phyloP scores from a whole-genome alignment of 2,329 filamentous ascomycete species.

The Penicillium sp. region DNA sequence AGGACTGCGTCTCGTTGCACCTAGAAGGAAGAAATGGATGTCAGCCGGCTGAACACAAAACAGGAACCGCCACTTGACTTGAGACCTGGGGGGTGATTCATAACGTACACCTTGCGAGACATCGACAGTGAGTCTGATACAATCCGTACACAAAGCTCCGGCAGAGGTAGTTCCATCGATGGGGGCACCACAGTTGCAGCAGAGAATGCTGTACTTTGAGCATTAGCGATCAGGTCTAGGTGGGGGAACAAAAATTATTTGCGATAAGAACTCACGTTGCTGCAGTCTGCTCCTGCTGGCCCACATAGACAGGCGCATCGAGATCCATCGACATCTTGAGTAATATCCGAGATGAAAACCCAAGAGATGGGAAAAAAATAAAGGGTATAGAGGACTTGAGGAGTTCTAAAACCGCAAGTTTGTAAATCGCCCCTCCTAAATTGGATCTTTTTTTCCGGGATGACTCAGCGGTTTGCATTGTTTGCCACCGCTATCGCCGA shows the following conservation, averaged over 20 bases:
- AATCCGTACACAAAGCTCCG: conserved; percentile 91
- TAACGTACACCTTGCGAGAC: conserved; percentile 68
- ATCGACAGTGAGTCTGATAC: conserved; percentile 89
- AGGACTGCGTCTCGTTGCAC: conserved; percentile 83
- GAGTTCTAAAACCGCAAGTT: conserved; percentile 13
- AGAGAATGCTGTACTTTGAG: conserved; percentile 67
- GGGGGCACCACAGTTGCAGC: conserved; percentile 93
- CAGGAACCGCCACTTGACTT: not conserved
- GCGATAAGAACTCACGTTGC: conserved; percentile 51
- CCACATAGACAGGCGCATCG: conserved; percentile 53
- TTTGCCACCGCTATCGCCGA: conserved; percentile 20
- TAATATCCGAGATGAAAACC: not conserved
- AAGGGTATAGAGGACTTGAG: conserved; percentile 9
- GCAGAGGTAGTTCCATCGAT: conserved; percentile 86
- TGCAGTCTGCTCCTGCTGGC: conserved; percentile 39
- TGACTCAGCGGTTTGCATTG: conserved; percentile 26
- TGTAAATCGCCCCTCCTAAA: conserved; percentile 27
- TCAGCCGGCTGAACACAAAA: not conserved
- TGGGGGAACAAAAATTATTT: conserved; percentile 7
- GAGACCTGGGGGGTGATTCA: not conserved
- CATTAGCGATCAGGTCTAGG: conserved; percentile 14
- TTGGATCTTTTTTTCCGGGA: conserved; percentile 19
- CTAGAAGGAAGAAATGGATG: not conserved
- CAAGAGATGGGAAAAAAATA: conserved; percentile 1
- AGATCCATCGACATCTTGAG: conserved; percentile 51